phyloP scores from a whole-genome alignment of 192 early-diverging fungal genomes.

The Coemansia furcata region DNA sequence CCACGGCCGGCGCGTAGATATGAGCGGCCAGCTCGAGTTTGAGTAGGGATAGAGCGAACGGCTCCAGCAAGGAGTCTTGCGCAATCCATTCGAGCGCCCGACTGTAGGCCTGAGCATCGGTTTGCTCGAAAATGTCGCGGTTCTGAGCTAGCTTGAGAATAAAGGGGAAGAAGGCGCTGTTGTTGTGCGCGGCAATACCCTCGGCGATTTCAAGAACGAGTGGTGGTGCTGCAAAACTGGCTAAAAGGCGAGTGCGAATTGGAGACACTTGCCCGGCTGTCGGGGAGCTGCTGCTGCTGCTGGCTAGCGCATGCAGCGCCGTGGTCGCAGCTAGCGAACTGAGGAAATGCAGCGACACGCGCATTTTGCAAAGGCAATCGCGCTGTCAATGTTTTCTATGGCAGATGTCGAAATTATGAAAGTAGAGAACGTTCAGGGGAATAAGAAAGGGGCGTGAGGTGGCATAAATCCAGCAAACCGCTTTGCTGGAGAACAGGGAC shows the following conservation, averaged over 20 bases:
- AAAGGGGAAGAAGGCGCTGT: conserved; percentile 62
- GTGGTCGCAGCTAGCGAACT: conserved; percentile 13
- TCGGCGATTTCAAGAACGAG: conserved; percentile 77
- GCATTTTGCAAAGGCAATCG: not conserved
- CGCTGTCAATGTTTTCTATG: not conserved
- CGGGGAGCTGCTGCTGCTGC: conserved; percentile 4
- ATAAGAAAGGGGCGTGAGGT: not conserved
- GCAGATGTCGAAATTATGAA: not conserved
- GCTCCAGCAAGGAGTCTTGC: conserved; percentile 34
- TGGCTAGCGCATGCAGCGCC: not conserved
- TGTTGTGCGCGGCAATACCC: conserved; percentile 62
- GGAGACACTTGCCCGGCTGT: conserved; percentile 4
- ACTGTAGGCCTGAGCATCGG: conserved; percentile 54
- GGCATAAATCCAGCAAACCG: not conserved
- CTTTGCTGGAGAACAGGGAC: not conserved
- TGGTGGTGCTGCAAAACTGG: conserved; percentile 64
- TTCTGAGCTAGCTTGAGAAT: conserved; percentile 56
- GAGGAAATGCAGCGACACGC: conserved; percentile 3
- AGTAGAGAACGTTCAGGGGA: not conserved
- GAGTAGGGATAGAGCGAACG: conserved; percentile 59
- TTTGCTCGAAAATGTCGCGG: conserved; percentile 18
- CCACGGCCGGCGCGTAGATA: conserved; percentile 71
- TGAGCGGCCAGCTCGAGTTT: conserved; percentile 70
- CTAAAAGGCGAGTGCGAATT: conserved; percentile 32
- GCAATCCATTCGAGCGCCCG: conserved; percentile 54